Conservation (phyloP, 2,329 filamentous ascomycete genomes). For the Botrytis pseudocinerea region DNA sequence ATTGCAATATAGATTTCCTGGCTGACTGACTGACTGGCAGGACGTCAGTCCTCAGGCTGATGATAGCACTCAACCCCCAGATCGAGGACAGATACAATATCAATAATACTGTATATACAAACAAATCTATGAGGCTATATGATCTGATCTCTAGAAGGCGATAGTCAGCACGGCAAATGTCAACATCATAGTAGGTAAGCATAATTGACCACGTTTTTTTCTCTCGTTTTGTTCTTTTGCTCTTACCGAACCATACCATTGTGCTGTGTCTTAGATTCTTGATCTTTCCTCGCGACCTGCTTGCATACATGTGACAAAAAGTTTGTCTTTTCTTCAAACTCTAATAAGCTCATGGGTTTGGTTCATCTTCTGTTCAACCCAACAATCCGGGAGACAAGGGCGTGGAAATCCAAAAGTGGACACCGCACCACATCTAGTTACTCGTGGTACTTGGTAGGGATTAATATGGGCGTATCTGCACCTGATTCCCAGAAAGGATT, state of each 20-base stretch:
- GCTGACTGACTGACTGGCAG: background rate
- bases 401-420: conserved; percentile 19
- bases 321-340: background rate
- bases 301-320: background rate
- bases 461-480: conserved; percentile 13
- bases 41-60: conserved; percentile 6
- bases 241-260: background rate
- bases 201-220: background rate
- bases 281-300: background rate
- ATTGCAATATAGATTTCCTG: background rate
- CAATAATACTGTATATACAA: background rate
- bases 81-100: background rate
- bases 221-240: background rate
- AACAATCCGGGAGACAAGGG: conserved; percentile 17
- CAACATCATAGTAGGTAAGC: background rate
- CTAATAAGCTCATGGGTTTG: background rate
- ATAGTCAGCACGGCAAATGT: background rate
- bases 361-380: conserved; percentile 8
- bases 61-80: background rate
- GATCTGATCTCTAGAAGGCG: background rate
- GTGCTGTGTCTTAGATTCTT: background rate
- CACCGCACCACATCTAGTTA: conserved; percentile 17
- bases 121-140: background rate
- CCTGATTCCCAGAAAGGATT: conserved; percentile 14
- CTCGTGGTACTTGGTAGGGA: background rate